phyloP scores from a whole-genome alignment of 192 early-diverging fungal genomes.

The Linnemannia schmuckeri region DNA sequence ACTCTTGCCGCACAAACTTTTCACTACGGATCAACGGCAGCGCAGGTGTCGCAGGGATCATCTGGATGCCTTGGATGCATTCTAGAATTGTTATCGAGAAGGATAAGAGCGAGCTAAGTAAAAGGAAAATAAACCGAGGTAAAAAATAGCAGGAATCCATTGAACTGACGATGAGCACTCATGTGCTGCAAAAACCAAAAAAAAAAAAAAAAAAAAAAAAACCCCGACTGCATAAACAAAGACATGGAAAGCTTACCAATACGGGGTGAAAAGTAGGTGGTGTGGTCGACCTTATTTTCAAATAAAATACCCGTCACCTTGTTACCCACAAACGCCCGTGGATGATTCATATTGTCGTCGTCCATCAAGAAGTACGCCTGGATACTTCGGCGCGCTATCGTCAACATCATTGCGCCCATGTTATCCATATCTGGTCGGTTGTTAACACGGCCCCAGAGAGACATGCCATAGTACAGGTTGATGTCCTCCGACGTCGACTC shows the following conservation, averaged over 20 bases:
- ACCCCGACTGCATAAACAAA: background rate
- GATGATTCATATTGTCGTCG: conserved; percentile 42
- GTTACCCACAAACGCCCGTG: conserved; percentile 35
- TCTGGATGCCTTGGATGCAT: conserved; percentile 58
- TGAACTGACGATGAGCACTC: background rate
- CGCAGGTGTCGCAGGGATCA: conserved; percentile 52
- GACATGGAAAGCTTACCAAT: conserved; percentile 13
- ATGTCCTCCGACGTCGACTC: conserved; percentile 55
- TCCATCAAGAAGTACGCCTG: conserved; percentile 54
- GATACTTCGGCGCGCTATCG: conserved; percentile 37
- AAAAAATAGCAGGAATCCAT: background rate
- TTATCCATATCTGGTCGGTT: conserved; percentile 13
- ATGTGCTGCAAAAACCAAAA: background rate
- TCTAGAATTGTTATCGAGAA: conserved; percentile 4
- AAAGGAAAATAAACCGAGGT: background rate
- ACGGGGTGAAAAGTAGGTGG: conserved; percentile 44
- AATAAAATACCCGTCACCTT: conserved; percentile 53
- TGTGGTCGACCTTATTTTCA: conserved; percentile 57
- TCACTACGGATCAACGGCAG: conserved; percentile 32
- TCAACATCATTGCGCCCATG: conserved; percentile 44
- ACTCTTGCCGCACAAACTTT: conserved; percentile 49
- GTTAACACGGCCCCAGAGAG: conserved; percentile 34
- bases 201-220: background rate
- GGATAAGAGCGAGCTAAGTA: background rate
- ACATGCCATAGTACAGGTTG: conserved; percentile 51